Base-by-base conservation (phyloP, 2,329 filamentous ascomycete species). In the Fusarium vanettenii region DNA sequence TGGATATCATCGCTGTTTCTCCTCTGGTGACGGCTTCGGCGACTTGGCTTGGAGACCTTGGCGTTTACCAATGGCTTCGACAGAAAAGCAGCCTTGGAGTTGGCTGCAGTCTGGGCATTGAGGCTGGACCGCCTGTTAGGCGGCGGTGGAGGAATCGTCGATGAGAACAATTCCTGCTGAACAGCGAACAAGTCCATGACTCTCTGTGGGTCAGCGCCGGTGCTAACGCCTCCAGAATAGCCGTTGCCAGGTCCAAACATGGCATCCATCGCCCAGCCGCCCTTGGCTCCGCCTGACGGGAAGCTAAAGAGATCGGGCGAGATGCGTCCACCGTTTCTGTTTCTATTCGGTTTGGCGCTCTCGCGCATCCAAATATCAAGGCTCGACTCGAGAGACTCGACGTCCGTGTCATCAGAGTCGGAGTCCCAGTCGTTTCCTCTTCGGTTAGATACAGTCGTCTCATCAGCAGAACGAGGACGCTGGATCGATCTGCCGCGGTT, bases 341-440 rank as follows among this genome's bases (percentile, higher is more conserved):
- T 79, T 1, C 64, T 67, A 5, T 70, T 70, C 1, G 86, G 84
- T 56, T 87, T 87, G 35, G 85, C 80, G 63, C 87, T 88, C 78
- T 89, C 88, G 8, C 85, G 86, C 81, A 91, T 85, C 89, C 89
- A 91, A 27, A 89, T 88, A 64, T 91, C 89, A 6, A 88, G 84
- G 69, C 86, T 88, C 1, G 87, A 89, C 1, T 86, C 82, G 5
- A 86, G 78, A 2, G 87, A 89, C 31, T 78, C 81, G 2, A 80
- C 76, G 6, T 85, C 81, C 18, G 85, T 84, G n/a, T 82, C 84
- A 18, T 86, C 84, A 9, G 82, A 80, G 41, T 84, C 84, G 5
- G 84, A 86, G 37, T 86, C 84, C 83, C 87, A 88, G 57, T 83
- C 86, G 18, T 85, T 80, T 1, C 80, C 82, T 31, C 82, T 81